Evolutionary conservation across 1,284 basidiomycete species (phyloP), one percentile per base, ranked within the genome.

Genomic region (Cutaneotrichosporon cavernicola): DNA sequence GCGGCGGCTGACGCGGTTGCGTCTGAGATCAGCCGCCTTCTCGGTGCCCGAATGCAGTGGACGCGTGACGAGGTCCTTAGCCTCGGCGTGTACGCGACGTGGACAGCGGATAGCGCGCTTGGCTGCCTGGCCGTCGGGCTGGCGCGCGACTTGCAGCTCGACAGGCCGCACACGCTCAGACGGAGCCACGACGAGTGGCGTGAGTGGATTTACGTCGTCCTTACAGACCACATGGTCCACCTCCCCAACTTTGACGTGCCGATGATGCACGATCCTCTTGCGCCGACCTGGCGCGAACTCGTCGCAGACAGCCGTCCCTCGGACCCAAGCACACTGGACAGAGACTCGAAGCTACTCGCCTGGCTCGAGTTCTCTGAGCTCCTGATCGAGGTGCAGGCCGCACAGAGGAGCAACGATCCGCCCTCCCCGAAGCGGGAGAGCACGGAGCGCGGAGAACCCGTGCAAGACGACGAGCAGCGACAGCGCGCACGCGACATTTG

Each of bases 351-450:
- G 66, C 64, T 81, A 9, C 71, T 80, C n/a, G 75, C 76, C 5
- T 81, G 79, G 79, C 64, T 79, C 21, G 78, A 80, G 66, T 77
- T 76, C 60, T 72, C 77, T 21, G 79, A 81, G 65, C 70, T 72
- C 16, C 69, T 81, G 0, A 69, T 72, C 8, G 76, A 80, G 31
- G 76, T 71, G 21, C 26, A 61, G 56, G 55, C 31, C n/a, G 30
- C 60, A 22, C 61, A 65, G 50, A 58, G 63, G 10, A 56, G 58
- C 0, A 9, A 22, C 22, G 63, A 50, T 13, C 36, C 36, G 6
- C 38, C 55, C 22, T 30, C 55, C 14, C 55, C 55, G 3, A 40
- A 56, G 22, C 38, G 55, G 22, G 36, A 56, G 13, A 22, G 32
- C n/a, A 11, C 32, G 7, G 38, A 38, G 36, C 55, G 55, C 21